phyloP scores from a whole-genome alignment of 805 yeast genomes.

The Tetrapisispora iriomotensis region DNA sequence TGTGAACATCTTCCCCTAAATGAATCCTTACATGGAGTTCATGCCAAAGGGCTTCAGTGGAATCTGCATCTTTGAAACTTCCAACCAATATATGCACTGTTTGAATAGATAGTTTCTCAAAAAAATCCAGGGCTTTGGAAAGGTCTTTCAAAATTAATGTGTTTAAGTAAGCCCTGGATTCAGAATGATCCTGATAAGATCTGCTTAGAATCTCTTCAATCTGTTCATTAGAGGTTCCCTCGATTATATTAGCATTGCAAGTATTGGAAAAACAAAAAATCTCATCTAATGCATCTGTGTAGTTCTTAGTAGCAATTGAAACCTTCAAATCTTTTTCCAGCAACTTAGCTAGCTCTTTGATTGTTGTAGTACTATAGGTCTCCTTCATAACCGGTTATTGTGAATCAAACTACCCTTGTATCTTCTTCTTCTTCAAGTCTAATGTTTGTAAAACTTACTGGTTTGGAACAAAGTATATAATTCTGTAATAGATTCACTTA shows the following conservation, averaged over 20 bases:
- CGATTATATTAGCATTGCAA: neutral
- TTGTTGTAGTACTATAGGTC: neutral
- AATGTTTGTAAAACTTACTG: too few relatives aligned
- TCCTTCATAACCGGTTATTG: too few relatives aligned
- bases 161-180: constrained; percentile 13
- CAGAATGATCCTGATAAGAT: constrained; percentile 23
- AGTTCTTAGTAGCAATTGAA: constrained; percentile 3
- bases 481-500: too few relatives aligned
- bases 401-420: too few relatives aligned
- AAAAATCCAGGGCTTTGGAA: constrained; percentile 12
- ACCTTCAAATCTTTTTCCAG: constrained; percentile 1
- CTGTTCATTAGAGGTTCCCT: constrained; percentile 5
- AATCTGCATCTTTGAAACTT: constrained; percentile 12
- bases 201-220: constrained; percentile 17
- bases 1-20: constrained; percentile 13
- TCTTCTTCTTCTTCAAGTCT: too few relatives aligned
- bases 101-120: constrained; percentile 13
- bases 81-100: constrained; percentile 18
- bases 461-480: too few relatives aligned
- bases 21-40: constrained; percentile 16
- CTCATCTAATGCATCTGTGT: constrained; percentile 5
- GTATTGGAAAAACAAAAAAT: constrained; percentile 4
- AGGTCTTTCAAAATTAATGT: constrained; percentile 10
- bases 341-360: neutral
- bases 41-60: constrained; percentile 10